Evolutionary conservation across 495 filamentous ascomycete genomes (phyloP).

Genomic region (Penicillium crystallinum): DNA sequence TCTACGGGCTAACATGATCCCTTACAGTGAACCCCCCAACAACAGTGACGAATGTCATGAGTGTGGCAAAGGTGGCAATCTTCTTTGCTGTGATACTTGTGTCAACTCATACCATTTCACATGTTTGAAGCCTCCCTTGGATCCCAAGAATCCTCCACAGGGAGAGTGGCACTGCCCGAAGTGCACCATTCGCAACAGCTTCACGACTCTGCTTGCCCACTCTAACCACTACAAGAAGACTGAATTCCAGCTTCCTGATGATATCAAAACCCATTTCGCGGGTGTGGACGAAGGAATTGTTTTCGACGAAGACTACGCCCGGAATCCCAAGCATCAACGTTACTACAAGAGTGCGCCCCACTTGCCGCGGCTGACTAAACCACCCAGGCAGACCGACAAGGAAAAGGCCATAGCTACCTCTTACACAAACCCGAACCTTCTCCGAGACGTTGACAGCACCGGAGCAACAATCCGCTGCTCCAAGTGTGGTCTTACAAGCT

Average conservation of each 20-base stretch:
- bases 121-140: conserved; percentile 76
- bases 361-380: conserved; percentile 29
- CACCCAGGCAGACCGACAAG: conserved; percentile 4
- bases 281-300: conserved; percentile 14
- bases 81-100: conserved; percentile 93
- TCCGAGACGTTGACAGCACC: conserved; percentile 58
- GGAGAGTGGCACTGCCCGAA: conserved; percentile 81
- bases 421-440: conserved; percentile 35
- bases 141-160: conserved; percentile 55
- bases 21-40: conserved; percentile 41
- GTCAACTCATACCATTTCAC: conserved; percentile 77
- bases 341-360: conserved; percentile 23
- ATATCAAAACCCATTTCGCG: conserved; percentile 55
- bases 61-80: conserved; percentile 73
- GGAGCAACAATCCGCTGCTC: conserved; percentile 68
- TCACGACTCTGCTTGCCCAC: conserved; percentile 53
- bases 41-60: conserved; percentile 85
- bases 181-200: conserved; percentile 55
- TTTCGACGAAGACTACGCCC: conserved; percentile 4
- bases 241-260: conserved; percentile 65
- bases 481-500: conserved; percentile 56
- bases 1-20: conserved; percentile 11
- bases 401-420: background rate
- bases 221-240: conserved; percentile 61
- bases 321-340: conserved; percentile 7